Base-by-base conservation (phyloP, 805 yeast species). In the Groenewaldozyma salmanticensis region DNA sequence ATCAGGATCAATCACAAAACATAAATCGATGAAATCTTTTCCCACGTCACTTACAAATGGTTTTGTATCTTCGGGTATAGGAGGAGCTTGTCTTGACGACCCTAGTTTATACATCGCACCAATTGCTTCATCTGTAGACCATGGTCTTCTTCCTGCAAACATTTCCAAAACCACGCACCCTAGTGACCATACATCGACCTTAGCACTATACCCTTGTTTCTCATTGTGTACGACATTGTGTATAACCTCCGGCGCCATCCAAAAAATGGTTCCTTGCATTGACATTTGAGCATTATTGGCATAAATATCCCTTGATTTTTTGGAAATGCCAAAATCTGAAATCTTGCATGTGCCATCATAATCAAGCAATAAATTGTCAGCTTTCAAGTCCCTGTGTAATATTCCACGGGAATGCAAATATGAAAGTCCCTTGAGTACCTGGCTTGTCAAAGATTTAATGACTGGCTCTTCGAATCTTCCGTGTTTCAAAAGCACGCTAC, bases 171-270 rank as follows among this genome's bases (percentile, higher is more conserved):
- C 94, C 35, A 92, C 96, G 66, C 99, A 92, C 1, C 99, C 99
- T 19, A 90, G 61, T 0, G 97, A 88, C 99, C 99, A 92, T 31
- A 92, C 88, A 61, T 92, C 99, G 19, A 92, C 87, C 62, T 92
- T 92, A 17, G 98, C 98, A 66, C 94, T 85, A 59, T 92, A 92
- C 0, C 98, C 98, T 57, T 81, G 92, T 49, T 79, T 79, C 51
- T 73, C 73, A 51, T 76, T 75, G 47, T 77, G 80, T 2, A 75
- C 78, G 17, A 77, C 77, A 44, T 85, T 86, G 57, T 87, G 90
- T 38, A 92, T 87, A 49, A 94, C 95, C 57, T 92, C 99, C 0
- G 99, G 99, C 1, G 99, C 99, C 98, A 92, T 92, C 98, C 98
- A 92, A 60, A 88, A 92, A 1, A 94, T 86, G 0, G 98, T 88